phyloP scores from a whole-genome alignment of 495 filamentous ascomycete genomes.

The Neurospora sp. region DNA sequence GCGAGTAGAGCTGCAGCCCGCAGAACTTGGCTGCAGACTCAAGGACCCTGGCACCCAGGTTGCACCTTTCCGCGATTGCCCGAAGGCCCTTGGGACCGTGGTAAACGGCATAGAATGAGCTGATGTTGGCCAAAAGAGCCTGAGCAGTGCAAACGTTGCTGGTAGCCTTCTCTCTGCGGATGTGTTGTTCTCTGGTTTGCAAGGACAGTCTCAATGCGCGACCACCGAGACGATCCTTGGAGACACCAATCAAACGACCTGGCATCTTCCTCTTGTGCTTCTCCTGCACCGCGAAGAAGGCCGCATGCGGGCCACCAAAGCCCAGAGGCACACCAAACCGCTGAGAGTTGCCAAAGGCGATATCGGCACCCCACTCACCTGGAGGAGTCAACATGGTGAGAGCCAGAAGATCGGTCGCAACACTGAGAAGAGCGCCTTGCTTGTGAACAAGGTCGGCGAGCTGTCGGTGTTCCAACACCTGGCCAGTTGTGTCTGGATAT shows the following conservation, averaged over 20 bases:
- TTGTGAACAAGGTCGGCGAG: slow-evolving; percentile 72
- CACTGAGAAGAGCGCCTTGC: slow-evolving; percentile 72
- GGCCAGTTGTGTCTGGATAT: slow-evolving; percentile 87
- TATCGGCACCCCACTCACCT: slow-evolving; percentile 93
- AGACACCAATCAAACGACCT: slow-evolving; percentile 83
- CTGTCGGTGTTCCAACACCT: slow-evolving; percentile 61
- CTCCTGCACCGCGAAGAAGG: slow-evolving; percentile 90
- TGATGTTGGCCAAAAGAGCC: slow-evolving; percentile 93
- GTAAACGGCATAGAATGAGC: slow-evolving; percentile 94
- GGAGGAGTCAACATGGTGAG: slow-evolving; percentile 85
- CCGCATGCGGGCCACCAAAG: slow-evolving; percentile 90
- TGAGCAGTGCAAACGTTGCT: slow-evolving; percentile 99
- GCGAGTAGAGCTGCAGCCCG: slow-evolving; percentile 50
- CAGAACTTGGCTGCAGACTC: slow-evolving; percentile 55
- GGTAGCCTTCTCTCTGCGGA: slow-evolving; percentile 93
- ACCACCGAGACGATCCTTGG: slow-evolving; percentile 81
- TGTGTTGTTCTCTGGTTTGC: slow-evolving; percentile 96
- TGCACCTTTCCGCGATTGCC: slow-evolving; percentile 70
- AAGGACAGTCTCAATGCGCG: slow-evolving; percentile 79
- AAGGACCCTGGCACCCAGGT: slow-evolving; percentile 59
- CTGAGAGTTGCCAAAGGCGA: slow-evolving; percentile 95
- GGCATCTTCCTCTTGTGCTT: slow-evolving; percentile 96
- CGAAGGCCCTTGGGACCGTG: slow-evolving; percentile 83
- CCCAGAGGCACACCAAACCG: slow-evolving; percentile 90
- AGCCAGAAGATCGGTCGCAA: slow-evolving; percentile 85